Evolutionary conservation across 2,329 filamentous ascomycete species (phyloP), one percentile per base, ranked within the genome.

Genomic region (Ophiostoma sp.): DNA sequence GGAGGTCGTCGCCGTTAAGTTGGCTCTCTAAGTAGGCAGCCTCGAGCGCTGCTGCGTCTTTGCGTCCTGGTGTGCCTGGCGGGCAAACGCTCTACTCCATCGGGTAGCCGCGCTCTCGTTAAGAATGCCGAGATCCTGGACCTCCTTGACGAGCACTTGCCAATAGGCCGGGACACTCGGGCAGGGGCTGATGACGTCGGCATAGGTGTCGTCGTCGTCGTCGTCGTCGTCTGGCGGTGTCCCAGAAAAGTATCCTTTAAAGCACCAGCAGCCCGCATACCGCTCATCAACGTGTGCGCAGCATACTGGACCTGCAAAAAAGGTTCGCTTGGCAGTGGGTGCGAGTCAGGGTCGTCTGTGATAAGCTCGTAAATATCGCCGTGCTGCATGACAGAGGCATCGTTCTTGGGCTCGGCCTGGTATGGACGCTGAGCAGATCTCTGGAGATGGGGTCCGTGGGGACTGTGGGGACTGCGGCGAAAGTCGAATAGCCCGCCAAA

Each of bases 401-500:
- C 50, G 50, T 6, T 22, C 19, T 55, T 55, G 19, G 19, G 50
- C 15, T 55, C 50, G 19, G 50, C 50, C 22, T 55, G 50, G 19
- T n/a, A 55, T 55, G 50, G 19, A n/a, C 7, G 50, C 3, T 55
- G 50, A 6, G 50, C 50, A n/a, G 50, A 55, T 17, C 19, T 55
- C 50, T 7, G 19, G 50, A 6, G 19, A 55, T 25, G 50, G 50
- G 50, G 55, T 4, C 6, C 39, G 39, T 11, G 39, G 39, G 11
- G 39, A 45, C 11, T 15, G 39, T 45, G 55, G 28, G 55, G 25
- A 28, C 8, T 31, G 57, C 71, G 73, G 6, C 71, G 71, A 39
- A 72, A 74, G 50, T 74, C 70, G 3, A 28, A 64, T 11, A 70
- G 50, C 31, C 73, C 25, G 66, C 70, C 73, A 22, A 11, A 66